Conservation (phyloP, 148 eudicot genomes). For the Vaccinium macrocarpon region DNA sequence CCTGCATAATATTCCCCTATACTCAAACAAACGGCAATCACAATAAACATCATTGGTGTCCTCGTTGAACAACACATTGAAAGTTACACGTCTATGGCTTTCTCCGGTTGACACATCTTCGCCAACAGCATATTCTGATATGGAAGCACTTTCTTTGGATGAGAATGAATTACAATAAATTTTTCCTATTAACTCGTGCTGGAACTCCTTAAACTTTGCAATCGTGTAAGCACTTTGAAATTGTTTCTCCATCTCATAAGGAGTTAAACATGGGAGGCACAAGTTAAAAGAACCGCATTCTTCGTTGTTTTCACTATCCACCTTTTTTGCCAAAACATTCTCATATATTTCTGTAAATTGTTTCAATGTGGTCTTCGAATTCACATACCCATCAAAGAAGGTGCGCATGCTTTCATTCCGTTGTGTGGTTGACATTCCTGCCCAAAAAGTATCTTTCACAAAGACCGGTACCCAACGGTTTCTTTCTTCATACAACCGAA, state of each 20-base stretch:
- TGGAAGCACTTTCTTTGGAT: background rate
- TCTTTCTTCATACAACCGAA: background rate
- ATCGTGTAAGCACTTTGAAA: constrained; percentile 2
- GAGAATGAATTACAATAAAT: background rate
- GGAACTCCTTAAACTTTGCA: background rate
- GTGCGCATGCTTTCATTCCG: background rate
- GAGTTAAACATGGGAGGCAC: background rate
- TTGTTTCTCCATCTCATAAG: background rate
- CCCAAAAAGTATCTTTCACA: constrained; percentile 5
- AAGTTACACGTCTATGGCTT: background rate
- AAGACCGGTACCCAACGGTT: background rate
- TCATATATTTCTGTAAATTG: constrained; percentile 1
- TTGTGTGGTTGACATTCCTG: constrained; percentile 4
- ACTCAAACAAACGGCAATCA: constrained; percentile 12
- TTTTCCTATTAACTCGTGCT: background rate
- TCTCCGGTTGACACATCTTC: background rate
- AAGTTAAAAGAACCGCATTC: background rate
- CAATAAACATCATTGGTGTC: background rate
- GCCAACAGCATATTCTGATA: background rate
- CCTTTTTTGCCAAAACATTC: background rate
- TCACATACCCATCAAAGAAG: constrained; percentile 4
- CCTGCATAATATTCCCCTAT: constrained; percentile 8
- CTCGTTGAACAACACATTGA: background rate
- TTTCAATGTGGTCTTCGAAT: constrained; percentile 4
- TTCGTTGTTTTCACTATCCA: background rate